Base-by-base conservation (phyloP, 768 basidiomycete genomes). In the Neoboletus magnificus region DNA sequence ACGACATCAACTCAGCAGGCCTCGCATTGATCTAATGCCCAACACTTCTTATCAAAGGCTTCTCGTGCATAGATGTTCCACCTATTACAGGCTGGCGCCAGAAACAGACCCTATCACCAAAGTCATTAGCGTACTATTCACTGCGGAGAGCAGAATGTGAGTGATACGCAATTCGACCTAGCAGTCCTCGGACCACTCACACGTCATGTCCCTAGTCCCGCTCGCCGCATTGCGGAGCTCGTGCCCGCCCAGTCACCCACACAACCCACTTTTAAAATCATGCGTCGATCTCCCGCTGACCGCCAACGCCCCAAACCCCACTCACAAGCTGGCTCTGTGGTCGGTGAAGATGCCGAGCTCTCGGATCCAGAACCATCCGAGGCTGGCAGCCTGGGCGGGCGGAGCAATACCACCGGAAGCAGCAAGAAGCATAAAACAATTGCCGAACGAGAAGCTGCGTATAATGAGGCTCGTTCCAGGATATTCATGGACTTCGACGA, bases 401-500 rank as follows among this genome's bases (percentile, higher is more conserved):
- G 84, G 48, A 87, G 86, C 68, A 87, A 79, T 63, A 74, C 80
- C 22, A 82, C 84, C 5, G 81, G 79, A 46, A 76, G 81, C 57
- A 79, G 72, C 63, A 90, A 86, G 75, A 85, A 87, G 66, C 79
- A 80, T 30, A 82, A 84, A 76, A 92, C 92, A 2, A 85, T 93
- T 23, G 87, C 89, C 64, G 86, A 93, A 69, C 86, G 91, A 32
- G 90, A 89, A 66, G 92, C 89, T 0, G 92, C 90, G n/a, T 93
- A 93, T 62, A 88, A 89, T 50, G 85, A 90, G 70, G 91, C 91
- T 29, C 83, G 92, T 44, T 86, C 84, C 36, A 82, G 91, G 53
- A 93, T 93, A 61, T 93, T 93, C 74, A 87, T 89, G 82, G 86
- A 74, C 60, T 90, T 91, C 61, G 80, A 89, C 67, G 87, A 89